Percentiles rank a stretch among this genome's conserved stretches.
These are phyloP conservation scores for Sutorius eximius DNA, from an alignment of 1,284 basidiomycete species.

Conservation along the genomic window DNA sequence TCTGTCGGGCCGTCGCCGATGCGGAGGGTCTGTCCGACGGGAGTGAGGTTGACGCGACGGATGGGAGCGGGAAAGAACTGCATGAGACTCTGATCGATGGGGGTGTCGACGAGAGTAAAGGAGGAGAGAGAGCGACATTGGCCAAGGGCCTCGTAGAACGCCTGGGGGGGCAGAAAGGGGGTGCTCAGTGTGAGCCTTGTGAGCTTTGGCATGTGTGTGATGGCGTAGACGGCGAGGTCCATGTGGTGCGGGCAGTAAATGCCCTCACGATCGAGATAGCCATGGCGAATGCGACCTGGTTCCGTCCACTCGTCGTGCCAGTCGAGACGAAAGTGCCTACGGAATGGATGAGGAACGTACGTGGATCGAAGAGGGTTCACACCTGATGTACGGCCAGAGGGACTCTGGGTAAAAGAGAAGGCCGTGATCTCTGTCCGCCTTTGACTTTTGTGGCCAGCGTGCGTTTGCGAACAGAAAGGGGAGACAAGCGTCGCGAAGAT, in stretches of 20 bases:
- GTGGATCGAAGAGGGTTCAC: background rate
- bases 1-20: slow-evolving; percentile 35
- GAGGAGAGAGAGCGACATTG: slow-evolving; percentile 29
- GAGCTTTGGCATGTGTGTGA: slow-evolving; percentile 33
- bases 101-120: slow-evolving; percentile 32
- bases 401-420: slow-evolving; percentile 32
- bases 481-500: slow-evolving; percentile 32
- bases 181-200: slow-evolving; percentile 27
- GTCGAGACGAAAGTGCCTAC: slow-evolving; percentile 34
- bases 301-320: slow-evolving; percentile 38
- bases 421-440: slow-evolving; percentile 20
- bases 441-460: slow-evolving; percentile 34
- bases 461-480: slow-evolving; percentile 35
- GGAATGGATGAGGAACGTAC: background rate
- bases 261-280: slow-evolving; percentile 32
- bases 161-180: slow-evolving; percentile 32
- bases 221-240: slow-evolving; percentile 25
- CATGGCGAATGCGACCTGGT: slow-evolving; percentile 32
- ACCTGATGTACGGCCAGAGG: slow-evolving; percentile 35
- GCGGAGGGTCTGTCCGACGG: slow-evolving; percentile 33
- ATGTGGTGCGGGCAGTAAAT: slow-evolving; percentile 32
- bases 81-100: slow-evolving; percentile 36
- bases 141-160: slow-evolving; percentile 29
- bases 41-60: slow-evolving; percentile 27
- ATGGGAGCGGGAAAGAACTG: slow-evolving; percentile 30